Conservation (phyloP, 2,329 filamentous ascomycete species). For the Dothideomycetidae sp. region DNA sequence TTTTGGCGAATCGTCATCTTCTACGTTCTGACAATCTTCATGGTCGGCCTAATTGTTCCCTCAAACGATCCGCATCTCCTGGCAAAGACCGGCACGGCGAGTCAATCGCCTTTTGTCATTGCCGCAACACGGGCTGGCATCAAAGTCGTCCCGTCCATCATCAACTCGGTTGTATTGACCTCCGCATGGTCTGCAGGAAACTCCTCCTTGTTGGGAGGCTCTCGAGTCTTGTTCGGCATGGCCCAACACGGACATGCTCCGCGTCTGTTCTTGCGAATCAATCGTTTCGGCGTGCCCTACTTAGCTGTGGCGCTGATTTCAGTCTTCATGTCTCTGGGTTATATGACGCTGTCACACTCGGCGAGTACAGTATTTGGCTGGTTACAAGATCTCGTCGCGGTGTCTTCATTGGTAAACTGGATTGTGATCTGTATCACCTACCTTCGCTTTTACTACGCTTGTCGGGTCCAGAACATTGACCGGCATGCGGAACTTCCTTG, state of each 20-base stretch:
- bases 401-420: constrained; percentile 46
- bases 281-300: constrained; percentile 34
- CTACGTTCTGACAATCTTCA: constrained; percentile 33
- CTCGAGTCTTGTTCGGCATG: constrained; percentile 39
- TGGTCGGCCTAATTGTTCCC: constrained; percentile 28
- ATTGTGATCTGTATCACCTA: constrained; percentile 43
- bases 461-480: constrained; percentile 33
- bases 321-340: constrained; percentile 13
- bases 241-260: constrained; percentile 41
- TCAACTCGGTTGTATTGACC: constrained; percentile 29
- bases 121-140: constrained; percentile 30
- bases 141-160: constrained; percentile 28
- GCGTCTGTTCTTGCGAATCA: constrained; percentile 43
- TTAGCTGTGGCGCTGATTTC: constrained; percentile 11
- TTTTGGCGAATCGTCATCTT: constrained; percentile 33
- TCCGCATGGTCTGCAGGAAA: constrained; percentile 44
- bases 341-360: constrained; percentile 14
- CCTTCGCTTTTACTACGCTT: constrained; percentile 40
- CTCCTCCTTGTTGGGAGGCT: constrained; percentile 41
- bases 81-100: constrained; percentile 16
- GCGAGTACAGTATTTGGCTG: constrained; percentile 20
- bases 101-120: constrained; percentile 23
- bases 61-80: constrained; percentile 19
- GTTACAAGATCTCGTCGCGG: constrained; percentile 43
- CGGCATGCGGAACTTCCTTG: constrained; percentile 40